These are phyloP conservation scores for Calonectria leucothoes DNA, from an alignment of 2,329 filamentous ascomycete species.

Conservation along the genomic window DNA sequence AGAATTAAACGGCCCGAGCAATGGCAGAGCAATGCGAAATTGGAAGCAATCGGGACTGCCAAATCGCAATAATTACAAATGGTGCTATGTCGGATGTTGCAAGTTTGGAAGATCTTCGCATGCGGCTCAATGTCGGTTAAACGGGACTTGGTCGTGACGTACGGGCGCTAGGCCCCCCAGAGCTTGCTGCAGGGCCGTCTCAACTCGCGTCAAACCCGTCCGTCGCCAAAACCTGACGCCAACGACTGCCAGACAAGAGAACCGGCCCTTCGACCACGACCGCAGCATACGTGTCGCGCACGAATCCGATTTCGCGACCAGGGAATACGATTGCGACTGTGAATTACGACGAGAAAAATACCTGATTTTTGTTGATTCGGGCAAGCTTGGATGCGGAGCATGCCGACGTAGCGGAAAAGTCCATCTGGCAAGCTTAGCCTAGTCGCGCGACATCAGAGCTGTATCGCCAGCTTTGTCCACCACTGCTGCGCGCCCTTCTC, in stretches of 20 bases:
- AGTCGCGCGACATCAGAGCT: conserved; percentile 46
- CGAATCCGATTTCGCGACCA: background rate
- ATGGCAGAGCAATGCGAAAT: conserved; percentile 8
- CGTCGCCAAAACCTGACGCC: conserved; percentile 40
- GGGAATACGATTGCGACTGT: conserved; percentile 10
- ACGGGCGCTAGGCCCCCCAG: conserved; percentile 30
- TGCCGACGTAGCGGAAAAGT: conserved; percentile 38
- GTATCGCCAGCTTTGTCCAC: conserved; percentile 33
- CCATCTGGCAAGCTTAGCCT: conserved; percentile 42
- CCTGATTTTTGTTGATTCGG: conserved; percentile 9
- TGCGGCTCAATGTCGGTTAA: conserved; percentile 42
- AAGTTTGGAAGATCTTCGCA: conserved; percentile 37
- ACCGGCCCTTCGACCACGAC: conserved; percentile 17
- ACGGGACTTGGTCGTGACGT: conserved; percentile 26
- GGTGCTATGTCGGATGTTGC: conserved; percentile 27
- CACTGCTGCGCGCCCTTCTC: conserved; percentile 12
- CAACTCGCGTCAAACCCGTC: conserved; percentile 39
- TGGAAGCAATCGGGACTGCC: conserved; percentile 18
- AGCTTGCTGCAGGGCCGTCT: conserved; percentile 38
- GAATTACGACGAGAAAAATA: background rate
- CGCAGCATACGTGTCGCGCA: conserved; percentile 18
- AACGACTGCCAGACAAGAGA: conserved; percentile 20
- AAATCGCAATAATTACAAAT: conserved; percentile 17
- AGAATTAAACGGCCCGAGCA: background rate
- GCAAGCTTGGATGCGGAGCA: conserved; percentile 42